Evolutionary conservation across 768 basidiomycete genomes (phyloP).

Genomic region (Pulveroboletus sp.): DNA sequence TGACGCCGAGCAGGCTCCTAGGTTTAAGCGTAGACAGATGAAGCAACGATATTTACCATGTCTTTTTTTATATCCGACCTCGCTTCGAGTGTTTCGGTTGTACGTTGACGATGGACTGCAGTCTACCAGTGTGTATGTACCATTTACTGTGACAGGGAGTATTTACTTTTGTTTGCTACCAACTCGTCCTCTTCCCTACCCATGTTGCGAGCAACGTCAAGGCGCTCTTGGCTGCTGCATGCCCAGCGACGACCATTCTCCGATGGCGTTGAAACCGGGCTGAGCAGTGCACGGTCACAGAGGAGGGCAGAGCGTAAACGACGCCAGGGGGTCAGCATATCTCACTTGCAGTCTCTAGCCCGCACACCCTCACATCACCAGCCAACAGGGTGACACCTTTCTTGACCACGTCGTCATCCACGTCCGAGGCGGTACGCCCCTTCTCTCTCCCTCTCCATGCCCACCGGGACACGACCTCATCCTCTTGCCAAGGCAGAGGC

Average conservation of each 20-base stretch:
- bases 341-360: background rate
- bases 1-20: conserved; percentile 26
- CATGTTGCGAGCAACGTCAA: conserved; percentile 9
- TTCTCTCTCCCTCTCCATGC: background rate
- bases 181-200: background rate
- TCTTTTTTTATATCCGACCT: background rate
- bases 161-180: conserved; percentile 11
- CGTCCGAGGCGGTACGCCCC: conserved; percentile 61
- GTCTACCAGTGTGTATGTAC: conserved; percentile 3
- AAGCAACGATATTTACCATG: background rate
- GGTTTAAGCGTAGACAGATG: conserved; percentile 19
- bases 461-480: background rate
- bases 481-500: conserved; percentile 57
- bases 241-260: background rate
- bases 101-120: background rate
- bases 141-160: background rate
- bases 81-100: background rate
- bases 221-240: background rate
- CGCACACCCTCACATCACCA: conserved; percentile 6
- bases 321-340: conserved; percentile 52
- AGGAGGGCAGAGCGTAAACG: conserved; percentile 74
- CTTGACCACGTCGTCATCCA: conserved; percentile 80
- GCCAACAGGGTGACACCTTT: conserved; percentile 64
- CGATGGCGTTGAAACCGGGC: background rate
- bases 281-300: conserved; percentile 23